Evolutionary conservation across 2,329 filamentous ascomycete genomes (phyloP).

Genomic region (Diaporthe vexans): DNA sequence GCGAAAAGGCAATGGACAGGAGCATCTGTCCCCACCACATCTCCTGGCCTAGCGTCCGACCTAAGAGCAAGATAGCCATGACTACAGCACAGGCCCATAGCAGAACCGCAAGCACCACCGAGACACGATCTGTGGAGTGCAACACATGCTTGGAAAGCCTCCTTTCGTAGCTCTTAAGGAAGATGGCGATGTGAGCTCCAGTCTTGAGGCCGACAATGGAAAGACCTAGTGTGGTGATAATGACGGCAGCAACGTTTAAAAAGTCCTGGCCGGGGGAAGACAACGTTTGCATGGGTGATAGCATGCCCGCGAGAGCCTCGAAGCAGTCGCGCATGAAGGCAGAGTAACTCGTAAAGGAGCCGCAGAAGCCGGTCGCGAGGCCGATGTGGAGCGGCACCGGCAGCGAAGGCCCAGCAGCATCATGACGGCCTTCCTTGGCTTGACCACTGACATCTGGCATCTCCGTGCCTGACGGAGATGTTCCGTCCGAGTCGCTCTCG

Average conservation of each 20-base stretch:
- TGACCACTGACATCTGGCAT: neutral
- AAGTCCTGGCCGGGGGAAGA: constrained; percentile 69
- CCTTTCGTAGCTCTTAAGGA: constrained; percentile 62
- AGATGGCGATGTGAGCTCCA: constrained; percentile 73
- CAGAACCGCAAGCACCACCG: neutral
- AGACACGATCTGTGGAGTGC: neutral
- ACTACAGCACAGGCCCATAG: constrained; percentile 74
- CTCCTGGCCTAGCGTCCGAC: neutral
- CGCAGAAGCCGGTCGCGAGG: constrained; percentile 79
- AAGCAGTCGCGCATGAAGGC: constrained; percentile 77
- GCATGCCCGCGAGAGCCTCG: constrained; percentile 72
- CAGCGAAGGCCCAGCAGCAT: constrained; percentile 20
- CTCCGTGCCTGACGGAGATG: neutral
- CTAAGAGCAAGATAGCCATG: constrained; percentile 67
- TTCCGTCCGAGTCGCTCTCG: neutral
- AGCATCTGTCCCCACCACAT: constrained; percentile 74
- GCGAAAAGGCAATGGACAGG: constrained; percentile 78
- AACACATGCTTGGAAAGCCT: constrained; percentile 47
- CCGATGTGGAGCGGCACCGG: constrained; percentile 79
- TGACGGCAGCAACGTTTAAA: constrained; percentile 72
- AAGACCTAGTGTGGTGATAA: constrained; percentile 69
- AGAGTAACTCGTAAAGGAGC: constrained; percentile 79
- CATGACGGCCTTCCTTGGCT: neutral
- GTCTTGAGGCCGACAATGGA: constrained; percentile 69
- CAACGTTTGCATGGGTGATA: constrained; percentile 63